Evolutionary conservation across 2,329 filamentous ascomycete species (phyloP), one percentile per base, ranked within the genome.

Genomic region (Berkeleyomyces basicola): DNA sequence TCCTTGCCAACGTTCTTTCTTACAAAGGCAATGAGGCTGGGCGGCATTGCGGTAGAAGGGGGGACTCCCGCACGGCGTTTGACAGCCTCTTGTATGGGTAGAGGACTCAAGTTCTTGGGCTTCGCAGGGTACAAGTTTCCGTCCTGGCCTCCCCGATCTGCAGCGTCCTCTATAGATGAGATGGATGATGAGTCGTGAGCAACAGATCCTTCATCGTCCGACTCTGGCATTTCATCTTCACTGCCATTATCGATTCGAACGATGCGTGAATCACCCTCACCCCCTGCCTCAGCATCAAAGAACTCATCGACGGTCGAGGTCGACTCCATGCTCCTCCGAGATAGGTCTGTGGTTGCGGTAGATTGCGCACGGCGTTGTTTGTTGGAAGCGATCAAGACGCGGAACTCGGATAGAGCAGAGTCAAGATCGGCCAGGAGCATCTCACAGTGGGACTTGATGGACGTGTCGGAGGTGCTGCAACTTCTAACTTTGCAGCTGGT

Each of bases 1-100:
- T 99, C 93, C 73, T 99, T 99, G 70, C 93, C 93, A 7, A 97
- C 93, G 68, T 99, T 99, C 74, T 97, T 99, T 67, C 93, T 85
- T 40, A 97, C 79, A 72, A 97, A 96, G 0, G 89, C 88, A 67
- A 99, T 96, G 61, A 99, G 77, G 71, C 90, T 96, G 0, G 93
- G 93, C 0, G 93, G 93, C 63, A 84, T 77, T 11, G 90, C 84
- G 37, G 85, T 90, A 5, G 91, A 84, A 1, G 87, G 78, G 2
- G 84, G 80, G 14, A 99, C 83, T 0, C 82, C 85, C 5, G 75
- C 78, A 63, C 93, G 83, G 42, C 93, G 83, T 46, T 78, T 73
- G 2, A 95, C 78, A 0, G 74, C 68, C 39, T 83, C 78, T 4
- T 80, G 78, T 37, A 95, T 76, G 0, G 93, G 92, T 14, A 97